Conservation (phyloP, 1,284 basidiomycete genomes). For the Ceratorhiza oryzae-sativae region DNA sequence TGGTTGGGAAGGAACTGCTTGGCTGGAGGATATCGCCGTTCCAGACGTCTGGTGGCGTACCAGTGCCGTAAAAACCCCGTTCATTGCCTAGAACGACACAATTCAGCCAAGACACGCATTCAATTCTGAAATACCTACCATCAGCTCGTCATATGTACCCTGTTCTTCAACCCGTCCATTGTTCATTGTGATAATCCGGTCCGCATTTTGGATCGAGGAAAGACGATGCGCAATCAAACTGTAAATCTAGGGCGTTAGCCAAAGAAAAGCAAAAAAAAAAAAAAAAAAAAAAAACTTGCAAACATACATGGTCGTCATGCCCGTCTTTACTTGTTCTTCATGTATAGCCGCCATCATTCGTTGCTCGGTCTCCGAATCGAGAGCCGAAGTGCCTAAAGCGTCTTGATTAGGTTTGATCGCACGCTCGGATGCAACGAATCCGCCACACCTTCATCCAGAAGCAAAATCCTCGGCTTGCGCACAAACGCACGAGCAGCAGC, state of each 20-base stretch:
- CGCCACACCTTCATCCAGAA: conserved; percentile 48
- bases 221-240: conserved; percentile 58
- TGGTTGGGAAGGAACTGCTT: neutral
- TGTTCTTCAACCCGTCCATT: conserved; percentile 55
- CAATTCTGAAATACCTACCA: conserved; percentile 23
- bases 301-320: conserved; percentile 48
- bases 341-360: conserved; percentile 52
- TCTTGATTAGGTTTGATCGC: neutral
- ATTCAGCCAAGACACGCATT: neutral
- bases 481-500: conserved; percentile 55
- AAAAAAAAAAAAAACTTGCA: too few species aligned
- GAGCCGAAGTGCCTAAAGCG: conserved; percentile 48
- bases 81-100: neutral
- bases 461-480: conserved; percentile 52
- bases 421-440: too few species aligned
- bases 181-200: conserved; percentile 58
- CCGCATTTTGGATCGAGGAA: conserved; percentile 57
- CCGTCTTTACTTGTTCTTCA: conserved; percentile 45
- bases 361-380: conserved; percentile 54
- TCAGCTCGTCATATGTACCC: conserved; percentile 53
- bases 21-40: neutral
- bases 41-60: conserved; percentile 12
- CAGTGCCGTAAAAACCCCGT: conserved; percentile 34
- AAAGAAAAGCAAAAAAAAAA: too few species aligned
- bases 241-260: neutral